Evolutionary conservation across 108 stramenopile genomes (phyloP), one percentile per base, ranked within the genome.

Genomic region (Conticribra guillardii): DNA sequence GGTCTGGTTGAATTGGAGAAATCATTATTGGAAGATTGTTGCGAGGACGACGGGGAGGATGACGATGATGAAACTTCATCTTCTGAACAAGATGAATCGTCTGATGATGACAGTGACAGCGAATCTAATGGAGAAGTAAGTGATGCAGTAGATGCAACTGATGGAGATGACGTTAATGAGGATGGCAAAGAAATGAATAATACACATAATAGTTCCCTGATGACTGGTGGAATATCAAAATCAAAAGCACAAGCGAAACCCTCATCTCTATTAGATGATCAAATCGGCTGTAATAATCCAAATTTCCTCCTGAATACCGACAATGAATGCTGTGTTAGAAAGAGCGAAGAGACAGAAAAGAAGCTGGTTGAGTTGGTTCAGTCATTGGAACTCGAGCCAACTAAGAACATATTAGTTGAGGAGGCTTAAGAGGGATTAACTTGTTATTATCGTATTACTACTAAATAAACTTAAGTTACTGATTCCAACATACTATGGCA

Each of bases 1-100:
- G 72, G 67, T 15, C 56, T 70, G 47, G 63, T 49, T 11, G 68
- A 58, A 48, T 46, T 78, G 21, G 76, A 78, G 34, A 27, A 51
- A 18, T 44, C 73, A 34, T 33, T 30, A 7, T 50, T 46, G 21
- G 51, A 46, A 46, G 41, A 4, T 28, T 28, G 30, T 29, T 4
- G 17, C 4, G 56, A 57, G 24, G 56, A 57, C 4, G 56, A 29
- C 4, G 26, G 24, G 46, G 44, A 21, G 24, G 37, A 61, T 29
- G 41, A 56, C 16, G 60, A 53, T 1, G 37, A 54, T 60, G 48
- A 60, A 27, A 33, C 24, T 26, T 62, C 60, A 2, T 46, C 67
- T 22, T 57, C 55, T 30, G 67, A 56, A 1, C 41, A 24, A 44
- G 67, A 56, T 0, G 31, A 54, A 26, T 17, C 15, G 23, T 32